Base-by-base conservation (phyloP, 139 green algal genomes). In the Tetradesmus lagerheimii region DNA sequence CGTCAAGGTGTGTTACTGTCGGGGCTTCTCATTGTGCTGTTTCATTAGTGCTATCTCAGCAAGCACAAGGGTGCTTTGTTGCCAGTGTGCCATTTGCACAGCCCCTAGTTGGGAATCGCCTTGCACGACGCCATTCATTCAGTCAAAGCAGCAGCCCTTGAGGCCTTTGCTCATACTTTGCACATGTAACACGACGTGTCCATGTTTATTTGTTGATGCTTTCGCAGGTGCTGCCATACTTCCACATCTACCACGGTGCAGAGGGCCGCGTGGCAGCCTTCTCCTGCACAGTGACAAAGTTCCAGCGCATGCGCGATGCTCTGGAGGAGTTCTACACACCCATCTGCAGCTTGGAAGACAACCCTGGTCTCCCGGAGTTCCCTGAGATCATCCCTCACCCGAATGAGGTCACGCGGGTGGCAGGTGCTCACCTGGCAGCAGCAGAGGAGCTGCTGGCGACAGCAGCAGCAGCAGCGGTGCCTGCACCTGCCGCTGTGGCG, bases 241-340 rank as follows among this genome's bases (percentile, higher is more conserved):
- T 99, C 90, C 95, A 98, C 53, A 96, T 99, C n/a, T 99, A 99
- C 88, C 93, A 95, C 9, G 98, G 98, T 18, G 87, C 96, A 5
- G 83, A 97, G 77, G 97, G 98, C 18, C 89, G 92, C 37, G 91
- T 99, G 23, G 95, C 93, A 45, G 92, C 88, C 6, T 98, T 99
- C 85, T 95, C 93, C 14, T 96, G 95, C 31, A 96, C 93, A 41
- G 91, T 97, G 4, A 93, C 91, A 29, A 98, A 98, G 92, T 80
- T 98, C 20, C 84, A 89, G 82, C 89, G 89, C 38, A 88, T 92
- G 66, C 37, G 75, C 9, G 89, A 92, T n/a, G 89, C 89, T 0
- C 53, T 92, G 4, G 80, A 80, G 50, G n/a, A 81, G 25, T 85
- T 50, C 74, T 86, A 71, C 37, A 80, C 80, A 1, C 80, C 81